Evolutionary conservation across 208 protist genomes (phyloP).

Genomic region (Trypanosoma grayi): DNA sequence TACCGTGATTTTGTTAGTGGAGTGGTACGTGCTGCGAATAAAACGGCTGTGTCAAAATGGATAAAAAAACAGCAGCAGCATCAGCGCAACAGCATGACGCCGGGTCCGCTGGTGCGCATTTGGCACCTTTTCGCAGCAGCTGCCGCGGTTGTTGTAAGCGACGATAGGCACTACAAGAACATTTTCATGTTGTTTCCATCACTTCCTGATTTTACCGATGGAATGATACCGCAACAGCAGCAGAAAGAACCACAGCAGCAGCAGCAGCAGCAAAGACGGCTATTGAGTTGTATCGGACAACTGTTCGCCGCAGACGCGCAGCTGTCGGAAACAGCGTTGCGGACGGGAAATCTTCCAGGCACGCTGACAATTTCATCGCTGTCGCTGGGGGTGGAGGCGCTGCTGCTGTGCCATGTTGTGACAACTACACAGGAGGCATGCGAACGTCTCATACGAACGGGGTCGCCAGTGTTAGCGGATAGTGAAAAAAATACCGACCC

Average conservation of each 20-base stretch:
- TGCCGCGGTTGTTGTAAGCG: background rate
- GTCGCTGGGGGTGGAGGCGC: conserved; percentile 2
- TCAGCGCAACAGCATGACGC: background rate
- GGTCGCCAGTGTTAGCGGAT: background rate
- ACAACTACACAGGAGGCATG: conserved; percentile 1
- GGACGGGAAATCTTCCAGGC: background rate
- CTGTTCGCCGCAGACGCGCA: conserved; percentile 18
- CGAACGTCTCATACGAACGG: background rate
- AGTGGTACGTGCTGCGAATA: background rate
- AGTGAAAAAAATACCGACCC: background rate
- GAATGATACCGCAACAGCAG: background rate
- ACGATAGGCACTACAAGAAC: background rate
- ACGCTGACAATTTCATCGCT: conserved; percentile 4
- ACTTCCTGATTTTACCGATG: background rate
- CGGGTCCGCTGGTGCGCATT: conserved; percentile 8
- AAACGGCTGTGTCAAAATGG: background rate
- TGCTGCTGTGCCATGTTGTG: conserved; percentile 15
- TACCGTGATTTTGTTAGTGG: conserved; percentile 1
- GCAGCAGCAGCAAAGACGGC: background rate
- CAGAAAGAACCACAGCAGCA: background rate
- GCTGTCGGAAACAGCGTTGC: background rate
- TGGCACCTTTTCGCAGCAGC: conserved; percentile 9
- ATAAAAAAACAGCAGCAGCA: background rate
- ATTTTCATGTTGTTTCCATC: conserved; percentile 13
- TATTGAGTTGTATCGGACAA: conserved; percentile 11